These are phyloP conservation scores for Phaseolus coccineus DNA, from an alignment of 331 rosid species.

Conservation along the genomic window DNA sequence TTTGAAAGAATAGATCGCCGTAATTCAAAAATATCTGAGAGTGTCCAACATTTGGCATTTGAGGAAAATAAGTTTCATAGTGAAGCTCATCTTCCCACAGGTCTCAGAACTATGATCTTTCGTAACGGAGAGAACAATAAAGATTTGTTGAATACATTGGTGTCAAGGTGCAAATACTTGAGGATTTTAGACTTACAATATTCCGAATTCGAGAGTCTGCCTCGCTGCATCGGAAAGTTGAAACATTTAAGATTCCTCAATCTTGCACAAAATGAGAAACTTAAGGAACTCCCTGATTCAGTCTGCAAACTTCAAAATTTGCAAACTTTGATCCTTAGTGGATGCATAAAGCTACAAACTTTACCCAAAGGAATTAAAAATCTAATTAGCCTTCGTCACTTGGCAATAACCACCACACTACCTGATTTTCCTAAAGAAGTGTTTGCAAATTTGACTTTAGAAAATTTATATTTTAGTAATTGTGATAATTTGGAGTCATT, in stretches of 20 bases:
- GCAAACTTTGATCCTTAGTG: not conserved
- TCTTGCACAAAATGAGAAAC: rapidly evolving
- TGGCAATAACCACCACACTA: conserved; percentile 27
- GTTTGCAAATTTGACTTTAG: conserved; percentile 35
- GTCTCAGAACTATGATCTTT: not conserved
- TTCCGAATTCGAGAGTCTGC: not conserved
- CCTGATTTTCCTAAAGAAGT: not conserved
- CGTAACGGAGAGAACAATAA: not conserved
- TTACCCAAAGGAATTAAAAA: conserved; percentile 36
- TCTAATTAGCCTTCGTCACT: conserved; percentile 13
- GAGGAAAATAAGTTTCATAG: not conserved
- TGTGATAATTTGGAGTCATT: conserved; percentile 31
- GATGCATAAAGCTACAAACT: not conserved
- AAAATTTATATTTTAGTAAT: not conserved
- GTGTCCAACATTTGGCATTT: not conserved
- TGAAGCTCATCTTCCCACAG: not conserved
- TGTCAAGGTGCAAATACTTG: conserved; percentile 20
- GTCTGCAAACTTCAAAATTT: conserved; percentile 23
- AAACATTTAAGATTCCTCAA: conserved; percentile 34
- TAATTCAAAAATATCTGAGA: not conserved
- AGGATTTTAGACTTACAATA: not conserved
- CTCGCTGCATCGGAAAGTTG: conserved; percentile 21
- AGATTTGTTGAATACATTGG: not conserved
- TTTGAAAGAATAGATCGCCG: not conserved
- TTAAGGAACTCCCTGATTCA: conserved; percentile 33